These are phyloP conservation scores for Penicillium digitatum DNA, from an alignment of 2,329 filamentous ascomycete species.

Conservation along the genomic window DNA sequence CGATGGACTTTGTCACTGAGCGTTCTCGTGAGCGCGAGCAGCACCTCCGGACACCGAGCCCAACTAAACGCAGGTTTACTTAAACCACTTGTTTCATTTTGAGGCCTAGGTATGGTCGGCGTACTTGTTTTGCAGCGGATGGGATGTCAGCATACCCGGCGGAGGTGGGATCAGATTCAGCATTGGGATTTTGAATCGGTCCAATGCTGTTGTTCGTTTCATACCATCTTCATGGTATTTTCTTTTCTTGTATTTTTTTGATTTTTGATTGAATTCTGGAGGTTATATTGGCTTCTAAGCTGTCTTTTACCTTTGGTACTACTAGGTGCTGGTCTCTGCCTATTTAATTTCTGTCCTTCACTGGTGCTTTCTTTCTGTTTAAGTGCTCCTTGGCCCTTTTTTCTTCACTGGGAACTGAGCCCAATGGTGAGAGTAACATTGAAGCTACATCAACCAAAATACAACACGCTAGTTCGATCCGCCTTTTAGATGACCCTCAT, in stretches of 20 bases:
- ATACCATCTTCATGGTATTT: conserved; percentile 14
- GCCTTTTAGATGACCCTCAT: too few relatives aligned
- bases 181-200: background rate
- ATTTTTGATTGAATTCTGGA: background rate
- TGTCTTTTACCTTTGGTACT: background rate
- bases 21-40: conserved; percentile 31
- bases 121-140: conserved; percentile 4
- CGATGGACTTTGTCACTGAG: conserved; percentile 31
- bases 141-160: conserved; percentile 2
- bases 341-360: too few relatives aligned
- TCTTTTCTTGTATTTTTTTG: conserved; percentile 13
- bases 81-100: conserved; percentile 12
- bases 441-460: too few relatives aligned
- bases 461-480: too few relatives aligned
- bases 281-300: background rate
- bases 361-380: too few relatives aligned
- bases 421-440: too few relatives aligned
- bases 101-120: conserved; percentile 1
- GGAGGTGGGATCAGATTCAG: background rate
- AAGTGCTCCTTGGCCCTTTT: too few relatives aligned
- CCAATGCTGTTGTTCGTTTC: conserved; percentile 6
- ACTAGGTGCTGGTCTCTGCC: background rate
- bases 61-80: conserved; percentile 31
- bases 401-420: too few relatives aligned
- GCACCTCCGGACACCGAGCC: conserved; percentile 38